These are phyloP conservation scores for Collybiopsis luxurians DNA, from an alignment of 768 basidiomycete genomes.

Conservation along the genomic window DNA sequence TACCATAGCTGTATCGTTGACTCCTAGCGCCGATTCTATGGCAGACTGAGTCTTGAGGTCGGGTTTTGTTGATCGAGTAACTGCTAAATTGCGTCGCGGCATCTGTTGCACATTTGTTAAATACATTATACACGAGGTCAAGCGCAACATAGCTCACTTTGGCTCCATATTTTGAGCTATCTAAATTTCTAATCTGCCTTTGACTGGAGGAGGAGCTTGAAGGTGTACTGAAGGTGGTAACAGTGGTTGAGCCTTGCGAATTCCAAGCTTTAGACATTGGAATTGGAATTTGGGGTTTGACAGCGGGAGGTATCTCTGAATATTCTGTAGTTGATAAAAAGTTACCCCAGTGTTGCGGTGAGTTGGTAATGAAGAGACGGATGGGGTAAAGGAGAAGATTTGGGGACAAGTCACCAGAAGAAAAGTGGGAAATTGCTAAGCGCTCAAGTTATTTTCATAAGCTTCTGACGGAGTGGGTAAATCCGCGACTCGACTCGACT, in stretches of 20 bases:
- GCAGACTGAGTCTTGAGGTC: neutral
- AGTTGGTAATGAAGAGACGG: neutral
- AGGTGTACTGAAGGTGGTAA: neutral
- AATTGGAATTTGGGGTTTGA: neutral
- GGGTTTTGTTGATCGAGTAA: neutral
- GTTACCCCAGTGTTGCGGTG: neutral
- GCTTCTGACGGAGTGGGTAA: too few relatives aligned
- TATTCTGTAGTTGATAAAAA: neutral
- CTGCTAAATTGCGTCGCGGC: neutral
- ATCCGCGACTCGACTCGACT: too few relatives aligned
- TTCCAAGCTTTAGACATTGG: neutral
- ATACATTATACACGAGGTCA: too few relatives aligned
- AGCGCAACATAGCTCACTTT: neutral
- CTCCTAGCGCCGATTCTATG: neutral
- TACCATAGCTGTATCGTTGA: neutral
- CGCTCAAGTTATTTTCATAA: too few relatives aligned
- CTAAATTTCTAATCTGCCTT: neutral
- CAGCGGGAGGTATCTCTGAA: neutral
- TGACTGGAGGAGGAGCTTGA: neutral
- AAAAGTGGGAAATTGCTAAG: too few relatives aligned
- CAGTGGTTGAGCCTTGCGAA: neutral
- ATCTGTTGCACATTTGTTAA: neutral
- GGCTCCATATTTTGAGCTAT: neutral
- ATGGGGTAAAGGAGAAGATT: neutral
- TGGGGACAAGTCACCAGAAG: too few relatives aligned